Evolutionary conservation across 148 eudicot genomes (phyloP).

Genomic region (Fallopia convolvulus): DNA sequence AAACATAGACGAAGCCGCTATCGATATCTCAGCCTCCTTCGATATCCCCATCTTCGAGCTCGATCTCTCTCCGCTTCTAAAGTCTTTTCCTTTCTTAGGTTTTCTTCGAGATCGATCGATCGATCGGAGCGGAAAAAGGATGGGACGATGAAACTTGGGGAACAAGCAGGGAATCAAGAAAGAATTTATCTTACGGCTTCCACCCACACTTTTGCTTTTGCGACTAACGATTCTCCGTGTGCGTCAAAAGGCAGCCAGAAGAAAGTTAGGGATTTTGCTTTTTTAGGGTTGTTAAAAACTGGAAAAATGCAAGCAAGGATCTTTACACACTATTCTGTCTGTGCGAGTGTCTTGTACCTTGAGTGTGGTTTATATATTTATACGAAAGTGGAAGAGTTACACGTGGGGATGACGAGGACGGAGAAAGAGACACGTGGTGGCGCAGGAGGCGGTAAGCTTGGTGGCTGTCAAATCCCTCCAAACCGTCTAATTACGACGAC

Average conservation of each 20-base stretch:
- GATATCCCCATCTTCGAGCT: slow-evolving; percentile 13
- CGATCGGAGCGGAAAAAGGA: neutral
- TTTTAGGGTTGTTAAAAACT: neutral
- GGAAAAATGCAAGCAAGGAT: neutral
- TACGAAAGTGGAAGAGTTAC: neutral
- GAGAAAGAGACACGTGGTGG: neutral
- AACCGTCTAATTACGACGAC: neutral
- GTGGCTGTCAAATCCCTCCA: neutral
- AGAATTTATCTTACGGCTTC: neutral
- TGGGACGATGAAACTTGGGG: neutral
- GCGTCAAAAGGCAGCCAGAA: neutral
- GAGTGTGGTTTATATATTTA: neutral
- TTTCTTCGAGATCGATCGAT: neutral
- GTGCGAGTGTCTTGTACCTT: neutral
- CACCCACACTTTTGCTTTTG: neutral
- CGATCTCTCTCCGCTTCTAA: neutral
- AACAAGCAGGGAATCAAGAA: slow-evolving; percentile 7
- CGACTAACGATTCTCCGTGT: neutral
- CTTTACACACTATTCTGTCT: too few relatives aligned
- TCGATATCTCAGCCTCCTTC: slow-evolving; percentile 45
- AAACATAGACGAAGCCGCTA: slow-evolving; percentile 56
- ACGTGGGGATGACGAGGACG: slow-evolving; percentile 2
- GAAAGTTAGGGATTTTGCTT: neutral
- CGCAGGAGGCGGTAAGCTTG: neutral
- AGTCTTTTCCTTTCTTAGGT: neutral